phyloP scores from a whole-genome alignment of 306 rosid genomes.

The Leucaena leucocephala region DNA sequence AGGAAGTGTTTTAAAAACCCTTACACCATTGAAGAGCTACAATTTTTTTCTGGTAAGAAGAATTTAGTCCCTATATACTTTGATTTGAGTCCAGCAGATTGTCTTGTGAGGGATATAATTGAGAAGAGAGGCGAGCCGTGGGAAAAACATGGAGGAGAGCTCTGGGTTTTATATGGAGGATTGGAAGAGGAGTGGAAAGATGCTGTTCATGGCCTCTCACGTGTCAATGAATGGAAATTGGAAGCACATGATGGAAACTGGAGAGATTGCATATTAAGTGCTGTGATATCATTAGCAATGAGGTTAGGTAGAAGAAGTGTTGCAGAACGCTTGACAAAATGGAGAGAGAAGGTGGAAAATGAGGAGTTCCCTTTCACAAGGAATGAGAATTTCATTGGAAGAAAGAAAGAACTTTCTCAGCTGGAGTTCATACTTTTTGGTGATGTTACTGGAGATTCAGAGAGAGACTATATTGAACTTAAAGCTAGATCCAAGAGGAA shows the following conservation, averaged over 20 bases:
- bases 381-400: slow-evolving; percentile 73
- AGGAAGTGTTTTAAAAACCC: slow-evolving; percentile 84
- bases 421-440: slow-evolving; percentile 87
- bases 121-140: slow-evolving; percentile 92
- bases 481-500: slow-evolving; percentile 75
- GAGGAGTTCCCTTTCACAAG: slow-evolving; percentile 80
- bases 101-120: slow-evolving; percentile 83
- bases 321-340: slow-evolving; percentile 67
- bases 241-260: slow-evolving; percentile 89
- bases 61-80: slow-evolving; percentile 82
- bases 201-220: slow-evolving; percentile 70
- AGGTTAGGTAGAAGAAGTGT: slow-evolving; percentile 83
- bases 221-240: slow-evolving; percentile 83
- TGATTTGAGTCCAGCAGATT: slow-evolving; percentile 78
- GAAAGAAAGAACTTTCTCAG: slow-evolving; percentile 81
- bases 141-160: slow-evolving; percentile 85
- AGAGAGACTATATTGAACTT: slow-evolving; percentile 77
- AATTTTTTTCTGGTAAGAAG: slow-evolving; percentile 72
- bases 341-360: slow-evolving; percentile 79
- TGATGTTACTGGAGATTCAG: slow-evolving; percentile 72
- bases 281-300: slow-evolving; percentile 64
- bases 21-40: slow-evolving; percentile 77
- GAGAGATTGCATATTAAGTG: slow-evolving; percentile 82
- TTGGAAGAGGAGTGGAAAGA: slow-evolving; percentile 85
- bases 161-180: slow-evolving; percentile 82